Percentiles rank a stretch among this genome's conserved stretches.
phyloP scores from a whole-genome alignment of 768 basidiomycete genomes.

The Melanogaster broomeanus region DNA sequence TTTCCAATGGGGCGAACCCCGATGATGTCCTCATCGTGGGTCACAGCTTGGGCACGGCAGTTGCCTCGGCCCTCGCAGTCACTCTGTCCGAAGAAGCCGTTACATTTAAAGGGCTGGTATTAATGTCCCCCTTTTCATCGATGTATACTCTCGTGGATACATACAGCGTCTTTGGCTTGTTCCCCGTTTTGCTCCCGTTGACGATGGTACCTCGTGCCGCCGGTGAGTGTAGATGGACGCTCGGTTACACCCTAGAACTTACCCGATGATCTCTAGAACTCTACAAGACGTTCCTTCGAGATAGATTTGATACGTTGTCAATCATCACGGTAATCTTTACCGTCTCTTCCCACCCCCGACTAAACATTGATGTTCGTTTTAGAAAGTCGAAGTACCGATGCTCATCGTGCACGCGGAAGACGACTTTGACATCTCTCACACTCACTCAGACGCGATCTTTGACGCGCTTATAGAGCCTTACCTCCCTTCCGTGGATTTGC shows the following conservation, averaged over 20 bases:
- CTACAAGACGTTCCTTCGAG: conserved; percentile 51
- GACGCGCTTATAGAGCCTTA: conserved; percentile 63
- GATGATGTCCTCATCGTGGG: conserved; percentile 75
- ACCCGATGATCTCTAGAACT: conserved; percentile 45
- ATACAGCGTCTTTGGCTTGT: conserved; percentile 61
- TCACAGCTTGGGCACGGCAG: conserved; percentile 88
- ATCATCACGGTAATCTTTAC: conserved; percentile 54
- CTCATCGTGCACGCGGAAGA: conserved; percentile 75
- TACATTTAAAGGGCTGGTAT: conserved; percentile 47
- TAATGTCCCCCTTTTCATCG: conserved; percentile 60
- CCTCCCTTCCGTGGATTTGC: conserved; percentile 50
- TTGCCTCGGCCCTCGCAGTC: conserved; percentile 53
- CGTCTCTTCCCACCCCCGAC: not conserved
- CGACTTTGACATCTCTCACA: conserved; percentile 72
- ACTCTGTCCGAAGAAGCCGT: conserved; percentile 47
- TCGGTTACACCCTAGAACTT: not conserved
- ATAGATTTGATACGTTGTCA: conserved; percentile 64
- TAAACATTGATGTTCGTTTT: conserved; percentile 2
- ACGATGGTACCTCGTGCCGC: conserved; percentile 59
- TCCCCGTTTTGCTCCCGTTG: conserved; percentile 76
- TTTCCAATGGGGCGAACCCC: conserved; percentile 53
- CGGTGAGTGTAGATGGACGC: conserved; percentile 45
- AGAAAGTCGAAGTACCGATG: conserved; percentile 70
- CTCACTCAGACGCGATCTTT: conserved; percentile 71
- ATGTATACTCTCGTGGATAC: conserved; percentile 63